phyloP scores from a whole-genome alignment of 2,329 filamentous ascomycete genomes.

The Trichoderma citrinoviride region DNA sequence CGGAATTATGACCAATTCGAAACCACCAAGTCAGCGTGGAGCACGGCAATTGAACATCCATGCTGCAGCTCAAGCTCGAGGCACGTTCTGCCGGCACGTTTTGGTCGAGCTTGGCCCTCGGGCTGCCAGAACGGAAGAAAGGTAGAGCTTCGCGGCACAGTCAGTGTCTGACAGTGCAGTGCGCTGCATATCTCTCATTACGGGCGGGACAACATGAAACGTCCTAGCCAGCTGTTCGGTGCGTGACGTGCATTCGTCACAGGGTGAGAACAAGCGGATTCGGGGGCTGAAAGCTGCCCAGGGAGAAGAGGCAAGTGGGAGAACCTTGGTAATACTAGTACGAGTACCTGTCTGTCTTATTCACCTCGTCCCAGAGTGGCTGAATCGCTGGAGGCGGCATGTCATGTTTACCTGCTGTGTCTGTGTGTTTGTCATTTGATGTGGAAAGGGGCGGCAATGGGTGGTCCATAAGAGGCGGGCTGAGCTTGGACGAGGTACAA shows the following conservation, averaged over 20 bases:
- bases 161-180: not conserved
- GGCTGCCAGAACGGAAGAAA: not conserved
- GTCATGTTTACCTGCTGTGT: not conserved
- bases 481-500: not conserved
- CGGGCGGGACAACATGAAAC: constrained; percentile 2
- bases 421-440: constrained; percentile 9
- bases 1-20: too few relatives aligned
- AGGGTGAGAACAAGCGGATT: not conserved
- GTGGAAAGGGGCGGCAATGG: not conserved
- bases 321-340: too few relatives aligned
- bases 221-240: not conserved
- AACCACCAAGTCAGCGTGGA: too few relatives aligned
- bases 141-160: not conserved
- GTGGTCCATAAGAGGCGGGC: not conserved
- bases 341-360: not conserved
- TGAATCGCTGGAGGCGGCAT: not conserved
- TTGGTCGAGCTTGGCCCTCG: not conserved
- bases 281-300: not conserved
- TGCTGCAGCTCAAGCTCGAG: too few relatives aligned
- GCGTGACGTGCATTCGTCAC: not conserved
- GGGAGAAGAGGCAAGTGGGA: not conserved
- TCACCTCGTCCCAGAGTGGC: too few relatives aligned
- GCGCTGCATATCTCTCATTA: not conserved
- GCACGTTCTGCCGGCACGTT: not conserved
- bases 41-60: too few relatives aligned